Conservation (phyloP, 306 rosid genomes). For the Clitoria ternatea region DNA sequence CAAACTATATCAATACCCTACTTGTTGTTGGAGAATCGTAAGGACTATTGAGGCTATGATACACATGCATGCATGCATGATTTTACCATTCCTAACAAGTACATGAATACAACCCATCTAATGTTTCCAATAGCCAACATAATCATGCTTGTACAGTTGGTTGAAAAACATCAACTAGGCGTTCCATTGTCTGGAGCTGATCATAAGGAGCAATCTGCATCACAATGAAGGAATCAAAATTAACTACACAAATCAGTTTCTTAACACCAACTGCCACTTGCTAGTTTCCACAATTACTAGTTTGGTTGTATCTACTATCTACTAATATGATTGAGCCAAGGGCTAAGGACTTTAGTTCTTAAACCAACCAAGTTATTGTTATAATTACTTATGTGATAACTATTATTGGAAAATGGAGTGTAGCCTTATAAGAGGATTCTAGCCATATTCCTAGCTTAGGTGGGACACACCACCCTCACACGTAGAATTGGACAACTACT, state of each 20-base stretch:
- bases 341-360: not conserved
- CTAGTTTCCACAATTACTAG: not conserved
- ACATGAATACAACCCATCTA: slow-evolving; percentile 19
- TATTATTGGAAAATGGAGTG: too few species aligned
- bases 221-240: slow-evolving; percentile 11
- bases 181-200: slow-evolving; percentile 83
- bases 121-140: slow-evolving; percentile 11
- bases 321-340: not conserved
- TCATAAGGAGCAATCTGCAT: slow-evolving; percentile 94
- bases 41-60: slow-evolving; percentile 9
- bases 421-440: too few species aligned
- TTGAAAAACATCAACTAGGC: slow-evolving; percentile 58
- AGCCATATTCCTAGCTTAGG: too few species aligned
- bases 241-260: not conserved
- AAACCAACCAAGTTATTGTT: not conserved
- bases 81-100: slow-evolving; percentile 1
- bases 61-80: not conserved
- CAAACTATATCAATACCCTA: slow-evolving; percentile 18
- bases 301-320: too few species aligned
- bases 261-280: not conserved
- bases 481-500: too few species aligned
- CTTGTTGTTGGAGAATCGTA: not conserved
- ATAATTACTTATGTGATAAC: not conserved
- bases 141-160: slow-evolving; percentile 46
- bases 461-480: too few species aligned